A percentile compares a stretch with the other conserved stretches of the same genome.
Conservation (phyloP, 139 green algal species). For the Coelastrella sp. region DNA sequence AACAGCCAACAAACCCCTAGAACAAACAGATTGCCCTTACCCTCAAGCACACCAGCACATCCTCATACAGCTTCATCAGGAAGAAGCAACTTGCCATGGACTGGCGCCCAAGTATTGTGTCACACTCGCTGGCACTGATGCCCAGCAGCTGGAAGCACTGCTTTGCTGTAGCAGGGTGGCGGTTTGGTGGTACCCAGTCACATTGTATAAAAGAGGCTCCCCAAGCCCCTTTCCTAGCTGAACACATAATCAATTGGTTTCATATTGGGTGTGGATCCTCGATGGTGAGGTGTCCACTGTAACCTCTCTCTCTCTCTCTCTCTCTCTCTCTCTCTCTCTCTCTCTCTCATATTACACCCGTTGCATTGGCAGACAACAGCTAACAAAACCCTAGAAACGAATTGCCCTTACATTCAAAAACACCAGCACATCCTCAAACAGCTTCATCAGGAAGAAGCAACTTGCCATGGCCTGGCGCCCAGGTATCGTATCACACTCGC, state of each 20-base stretch:
- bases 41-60: constrained; percentile 78
- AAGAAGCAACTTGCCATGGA: constrained; percentile 91
- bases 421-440: constrained; percentile 85
- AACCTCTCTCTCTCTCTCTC: no score
- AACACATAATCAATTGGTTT: no score
- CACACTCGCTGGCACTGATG: constrained; percentile 78
- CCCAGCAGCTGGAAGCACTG: constrained; percentile 88
- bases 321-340: no score
- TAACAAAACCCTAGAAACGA: no score
- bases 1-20: no score
- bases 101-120: constrained; percentile 91
- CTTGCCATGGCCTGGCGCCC: constrained; percentile 90
- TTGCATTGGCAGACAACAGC: no score
- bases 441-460: constrained; percentile 87
- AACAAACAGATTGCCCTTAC: neutral
- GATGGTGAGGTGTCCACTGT: no score
- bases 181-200: no score
- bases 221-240: no score
- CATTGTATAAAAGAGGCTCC: no score
- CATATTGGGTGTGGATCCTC: no score
- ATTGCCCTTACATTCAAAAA: constrained; percentile 56
- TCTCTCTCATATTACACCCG: no score
- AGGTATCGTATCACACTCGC: constrained; percentile 91
- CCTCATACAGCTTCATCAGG: constrained; percentile 84
- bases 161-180: constrained; percentile 62